These are phyloP conservation scores for Agrocybe praecox DNA, from an alignment of 768 basidiomycete genomes.

Conservation along the genomic window DNA sequence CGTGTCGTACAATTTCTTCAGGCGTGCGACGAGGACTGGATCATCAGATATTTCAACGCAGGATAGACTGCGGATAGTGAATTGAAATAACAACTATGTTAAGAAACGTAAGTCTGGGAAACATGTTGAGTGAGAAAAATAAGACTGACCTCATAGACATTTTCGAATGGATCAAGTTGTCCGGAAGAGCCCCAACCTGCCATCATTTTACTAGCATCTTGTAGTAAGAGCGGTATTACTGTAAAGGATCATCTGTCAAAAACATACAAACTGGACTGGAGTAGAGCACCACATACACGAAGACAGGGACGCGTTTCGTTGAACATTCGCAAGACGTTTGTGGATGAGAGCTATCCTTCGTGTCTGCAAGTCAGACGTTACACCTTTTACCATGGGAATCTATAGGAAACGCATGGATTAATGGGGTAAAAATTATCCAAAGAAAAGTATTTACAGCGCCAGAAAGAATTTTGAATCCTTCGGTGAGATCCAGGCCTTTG, in stretches of 20 bases:
- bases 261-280: not conserved
- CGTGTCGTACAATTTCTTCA: constrained; percentile 66
- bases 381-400: constrained; percentile 78
- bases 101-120: constrained; percentile 12
- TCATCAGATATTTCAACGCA: constrained; percentile 74
- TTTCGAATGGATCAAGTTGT: constrained; percentile 71
- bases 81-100: constrained; percentile 68
- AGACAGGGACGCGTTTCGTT: constrained; percentile 62
- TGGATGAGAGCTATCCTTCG: constrained; percentile 67
- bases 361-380: constrained; percentile 70
- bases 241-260: not conserved
- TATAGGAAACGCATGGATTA: constrained; percentile 28
- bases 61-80: constrained; percentile 68
- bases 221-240: constrained; percentile 70
- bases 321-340: constrained; percentile 66
- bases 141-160: constrained; percentile 61
- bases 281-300: constrained; percentile 56
- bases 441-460: constrained; percentile 61
- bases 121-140: constrained; percentile 3
- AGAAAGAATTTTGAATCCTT: constrained; percentile 79
- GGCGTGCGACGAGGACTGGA: constrained; percentile 56
- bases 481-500: constrained; percentile 72
- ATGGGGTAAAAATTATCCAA: constrained; percentile 15
- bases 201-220: constrained; percentile 64
- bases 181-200: constrained; percentile 68